These are phyloP conservation scores for Lasiodiplodia sp. DNA, from an alignment of 2,329 filamentous ascomycete species.

Conservation along the genomic window DNA sequence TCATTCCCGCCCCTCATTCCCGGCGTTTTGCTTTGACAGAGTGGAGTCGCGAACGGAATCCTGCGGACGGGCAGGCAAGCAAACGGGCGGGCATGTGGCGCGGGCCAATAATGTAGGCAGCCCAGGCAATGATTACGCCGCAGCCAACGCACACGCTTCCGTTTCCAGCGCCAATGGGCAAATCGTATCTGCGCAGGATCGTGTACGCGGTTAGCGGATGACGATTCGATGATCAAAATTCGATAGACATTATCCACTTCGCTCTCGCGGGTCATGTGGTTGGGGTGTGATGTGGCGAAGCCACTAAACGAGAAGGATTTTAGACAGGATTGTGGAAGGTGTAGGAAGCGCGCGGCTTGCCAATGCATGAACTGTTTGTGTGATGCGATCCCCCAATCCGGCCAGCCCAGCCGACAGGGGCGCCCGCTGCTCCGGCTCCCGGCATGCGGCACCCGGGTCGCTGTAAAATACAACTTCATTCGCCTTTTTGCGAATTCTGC, in stretches of 20 bases:
- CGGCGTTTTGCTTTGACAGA: background rate
- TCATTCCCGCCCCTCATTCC: background rate
- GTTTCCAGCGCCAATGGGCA: background rate
- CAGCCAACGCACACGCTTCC: slow-evolving; percentile 19
- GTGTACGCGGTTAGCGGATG: background rate
- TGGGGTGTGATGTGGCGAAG: slow-evolving; percentile 3
- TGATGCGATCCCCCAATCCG: slow-evolving; percentile 2
- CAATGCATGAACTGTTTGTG: slow-evolving; percentile 4
- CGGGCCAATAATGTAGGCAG: slow-evolving; percentile 3
- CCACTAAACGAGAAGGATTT: slow-evolving; percentile 23
- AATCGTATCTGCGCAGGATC: background rate
- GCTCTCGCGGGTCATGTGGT: slow-evolving; percentile 18
- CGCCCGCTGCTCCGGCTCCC: background rate
- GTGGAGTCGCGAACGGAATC: slow-evolving; percentile 1
- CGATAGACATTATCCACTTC: slow-evolving; percentile 14
- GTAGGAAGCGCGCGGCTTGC: slow-evolving; percentile 1
- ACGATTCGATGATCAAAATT: background rate
- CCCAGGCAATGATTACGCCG: slow-evolving; percentile 5
- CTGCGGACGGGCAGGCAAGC: background rate
- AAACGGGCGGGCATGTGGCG: background rate
- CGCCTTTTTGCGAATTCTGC: background rate
- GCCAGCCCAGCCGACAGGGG: slow-evolving; percentile 4
- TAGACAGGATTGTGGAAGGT: background rate
- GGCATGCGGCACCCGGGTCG: background rate
- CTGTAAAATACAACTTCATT: background rate